Conservation (phyloP, 192 early-diverging fungal genomes). For the Geranomyces variabilis region DNA sequence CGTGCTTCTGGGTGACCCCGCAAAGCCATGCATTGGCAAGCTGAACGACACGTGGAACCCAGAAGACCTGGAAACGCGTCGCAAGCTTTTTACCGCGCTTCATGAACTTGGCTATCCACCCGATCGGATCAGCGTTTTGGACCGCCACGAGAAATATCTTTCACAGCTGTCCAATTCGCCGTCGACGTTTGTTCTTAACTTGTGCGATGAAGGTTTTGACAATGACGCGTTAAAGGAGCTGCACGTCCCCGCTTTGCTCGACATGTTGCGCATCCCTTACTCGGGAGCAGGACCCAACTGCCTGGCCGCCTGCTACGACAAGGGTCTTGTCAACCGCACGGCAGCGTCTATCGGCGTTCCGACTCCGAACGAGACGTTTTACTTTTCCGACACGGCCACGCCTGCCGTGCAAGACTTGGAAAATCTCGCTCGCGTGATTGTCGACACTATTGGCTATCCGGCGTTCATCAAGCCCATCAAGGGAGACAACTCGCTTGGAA, state of each 20-base stretch:
- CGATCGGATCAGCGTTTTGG: conserved; percentile 39
- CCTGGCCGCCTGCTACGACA: conserved; percentile 60
- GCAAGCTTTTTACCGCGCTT: conserved; percentile 44
- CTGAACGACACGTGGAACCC: conserved; percentile 63
- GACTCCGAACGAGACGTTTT: conserved; percentile 53
- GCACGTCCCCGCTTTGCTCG: conserved; percentile 58
- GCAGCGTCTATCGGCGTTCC: conserved; percentile 58
- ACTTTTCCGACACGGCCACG: conserved; percentile 35
- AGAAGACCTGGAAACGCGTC: conserved; percentile 55
- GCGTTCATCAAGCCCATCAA: conserved; percentile 62
- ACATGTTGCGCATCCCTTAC: conserved; percentile 53
- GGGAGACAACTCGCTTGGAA: conserved; percentile 64
- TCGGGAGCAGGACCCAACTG: conserved; percentile 62
- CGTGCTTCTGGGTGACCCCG: conserved; percentile 56
- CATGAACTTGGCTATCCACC: conserved; percentile 40
- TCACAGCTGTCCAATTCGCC: conserved; percentile 26
- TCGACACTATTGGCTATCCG: conserved; percentile 47
- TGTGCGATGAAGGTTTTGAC: conserved; percentile 61
- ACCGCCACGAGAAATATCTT: conserved; percentile 36
- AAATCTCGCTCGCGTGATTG: conserved; percentile 31
- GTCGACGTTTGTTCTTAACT: conserved; percentile 52
- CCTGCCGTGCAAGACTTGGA: conserved; percentile 25
- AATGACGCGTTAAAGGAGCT: conserved; percentile 61
- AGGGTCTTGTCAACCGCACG: conserved; percentile 58
- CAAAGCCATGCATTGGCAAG: conserved; percentile 53